Percentiles rank a stretch among this genome's conserved stretches.
These are phyloP conservation scores for Rhinocladiella similis DNA, from an alignment of 2,329 filamentous ascomycete genomes.

Conservation along the genomic window DNA sequence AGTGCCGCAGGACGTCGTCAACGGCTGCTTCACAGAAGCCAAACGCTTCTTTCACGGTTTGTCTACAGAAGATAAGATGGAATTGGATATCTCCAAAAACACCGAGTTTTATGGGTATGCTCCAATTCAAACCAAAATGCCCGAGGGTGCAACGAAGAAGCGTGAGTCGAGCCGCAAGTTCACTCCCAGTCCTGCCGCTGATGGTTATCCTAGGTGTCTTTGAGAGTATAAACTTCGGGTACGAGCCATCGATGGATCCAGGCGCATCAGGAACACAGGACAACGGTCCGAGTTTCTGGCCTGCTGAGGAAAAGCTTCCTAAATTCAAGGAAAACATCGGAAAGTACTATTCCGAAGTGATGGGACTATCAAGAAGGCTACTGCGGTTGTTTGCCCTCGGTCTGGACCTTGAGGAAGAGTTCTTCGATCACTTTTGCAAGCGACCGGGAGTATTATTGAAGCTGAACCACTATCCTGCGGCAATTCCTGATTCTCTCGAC, in stretches of 20 bases:
- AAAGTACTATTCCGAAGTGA: neutral
- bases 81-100: neutral
- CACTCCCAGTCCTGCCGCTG: too few species aligned
- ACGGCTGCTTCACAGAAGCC: neutral
- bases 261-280: neutral
- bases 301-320: neutral
- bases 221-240: neutral
- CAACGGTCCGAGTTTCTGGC: neutral
- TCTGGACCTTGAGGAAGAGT: neutral
- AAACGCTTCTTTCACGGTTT: neutral
- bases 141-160: neutral
- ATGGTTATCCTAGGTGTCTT: too few species aligned
- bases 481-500: neutral
- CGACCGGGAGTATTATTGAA: neutral
- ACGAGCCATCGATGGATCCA: neutral
- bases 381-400: neutral
- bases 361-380: neutral
- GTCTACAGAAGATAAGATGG: neutral
- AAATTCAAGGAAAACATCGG: neutral
- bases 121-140: neutral
- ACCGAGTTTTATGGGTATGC: neutral
- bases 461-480: neutral
- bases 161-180: too few species aligned
- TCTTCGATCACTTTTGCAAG: neutral
- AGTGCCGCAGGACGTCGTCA: slow-evolving; percentile 18